A percentile compares a stretch with the other conserved stretches of the same genome.
These are phyloP conservation scores for Mycena leptocephala DNA, from an alignment of 768 basidiomycete genomes.

Conservation along the genomic window DNA sequence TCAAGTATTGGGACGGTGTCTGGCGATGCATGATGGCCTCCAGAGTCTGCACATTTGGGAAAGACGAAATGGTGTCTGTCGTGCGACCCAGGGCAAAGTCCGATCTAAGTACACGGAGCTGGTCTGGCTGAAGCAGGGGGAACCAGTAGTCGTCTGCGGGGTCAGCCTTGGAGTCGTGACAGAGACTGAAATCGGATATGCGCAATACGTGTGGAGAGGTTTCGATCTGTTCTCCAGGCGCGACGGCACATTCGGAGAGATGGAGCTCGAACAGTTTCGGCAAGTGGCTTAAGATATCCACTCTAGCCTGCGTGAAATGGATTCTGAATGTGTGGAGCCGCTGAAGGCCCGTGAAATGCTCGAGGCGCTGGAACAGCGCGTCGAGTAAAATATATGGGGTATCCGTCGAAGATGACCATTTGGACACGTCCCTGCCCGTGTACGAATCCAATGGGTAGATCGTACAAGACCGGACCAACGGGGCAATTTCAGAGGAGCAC, in stretches of 20 bases:
- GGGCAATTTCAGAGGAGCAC: slow-evolving; percentile 1
- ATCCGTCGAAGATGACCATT: not conserved
- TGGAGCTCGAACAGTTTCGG: not conserved
- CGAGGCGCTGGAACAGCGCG: slow-evolving; percentile 8
- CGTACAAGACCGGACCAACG: not conserved
- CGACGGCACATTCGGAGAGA: not conserved
- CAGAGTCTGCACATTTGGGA: slow-evolving; percentile 5
- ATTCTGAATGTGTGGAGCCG: not conserved
- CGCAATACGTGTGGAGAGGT: not conserved
- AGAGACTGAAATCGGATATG: not conserved
- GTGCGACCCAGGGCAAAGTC: not conserved
- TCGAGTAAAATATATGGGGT: slow-evolving; percentile 5
- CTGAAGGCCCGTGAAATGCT: slow-evolving; percentile 1
- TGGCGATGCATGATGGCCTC: not conserved
- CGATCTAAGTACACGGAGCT: not conserved
- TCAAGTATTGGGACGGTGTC: not conserved
- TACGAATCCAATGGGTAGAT: not conserved
- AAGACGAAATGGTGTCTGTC: not conserved
- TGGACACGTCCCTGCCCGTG: not conserved
- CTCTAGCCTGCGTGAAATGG: slow-evolving; percentile 10
- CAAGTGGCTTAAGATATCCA: slow-evolving; percentile 1
- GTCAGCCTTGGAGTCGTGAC: not conserved
- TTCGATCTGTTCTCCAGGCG: not conserved
- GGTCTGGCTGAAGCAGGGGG: not conserved
- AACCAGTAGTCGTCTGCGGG: not conserved